phyloP scores from a whole-genome alignment of 257 asterid species.

The Oldenlandia corymbosa region DNA sequence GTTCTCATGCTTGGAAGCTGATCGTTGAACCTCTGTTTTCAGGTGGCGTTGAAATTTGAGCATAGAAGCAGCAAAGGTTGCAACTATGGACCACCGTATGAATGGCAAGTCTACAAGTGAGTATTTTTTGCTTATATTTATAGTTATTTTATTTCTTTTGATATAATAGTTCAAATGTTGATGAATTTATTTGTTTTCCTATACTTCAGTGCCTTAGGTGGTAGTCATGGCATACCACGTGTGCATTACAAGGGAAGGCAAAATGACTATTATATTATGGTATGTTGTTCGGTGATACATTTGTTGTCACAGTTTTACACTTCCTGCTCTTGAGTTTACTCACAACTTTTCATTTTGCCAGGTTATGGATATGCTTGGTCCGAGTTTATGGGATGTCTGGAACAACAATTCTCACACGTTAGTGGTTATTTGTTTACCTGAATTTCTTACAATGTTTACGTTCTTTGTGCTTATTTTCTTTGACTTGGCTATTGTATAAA shows the following conservation, averaged over 20 bases:
- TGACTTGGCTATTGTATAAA: background rate
- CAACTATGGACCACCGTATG: slow-evolving; percentile 76
- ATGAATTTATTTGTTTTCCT: background rate
- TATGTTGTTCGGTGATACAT: slow-evolving; percentile 16
- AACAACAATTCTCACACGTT: slow-evolving; percentile 62
- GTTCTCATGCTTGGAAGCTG: background rate
- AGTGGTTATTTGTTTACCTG: slow-evolving; percentile 15
- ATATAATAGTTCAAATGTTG: background rate
- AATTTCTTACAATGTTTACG: background rate
- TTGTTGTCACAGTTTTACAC: background rate
- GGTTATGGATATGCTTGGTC: slow-evolving; percentile 99
- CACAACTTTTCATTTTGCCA: slow-evolving; percentile 26
- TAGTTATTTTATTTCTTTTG: background rate
- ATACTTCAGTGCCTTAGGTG: slow-evolving; percentile 55
- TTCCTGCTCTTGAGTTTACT: background rate
- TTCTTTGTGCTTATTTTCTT: slow-evolving; percentile 1
- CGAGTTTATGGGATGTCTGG: slow-evolving; percentile 89
- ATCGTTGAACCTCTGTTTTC: slow-evolving; percentile 4
- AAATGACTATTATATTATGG: slow-evolving; percentile 76
- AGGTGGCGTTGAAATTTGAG: slow-evolving; percentile 91
- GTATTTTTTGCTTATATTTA: background rate
- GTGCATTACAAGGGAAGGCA: slow-evolving; percentile 74
- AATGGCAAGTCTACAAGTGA: slow-evolving; percentile 82
- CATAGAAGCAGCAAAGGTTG: slow-evolving; percentile 86
- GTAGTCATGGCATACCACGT: slow-evolving; percentile 80